Percentiles rank a stretch among this genome's conserved stretches.
Evolutionary conservation across 345 rosid genomes (phyloP).

Genomic region (Arabidopsis suecica): DNA sequence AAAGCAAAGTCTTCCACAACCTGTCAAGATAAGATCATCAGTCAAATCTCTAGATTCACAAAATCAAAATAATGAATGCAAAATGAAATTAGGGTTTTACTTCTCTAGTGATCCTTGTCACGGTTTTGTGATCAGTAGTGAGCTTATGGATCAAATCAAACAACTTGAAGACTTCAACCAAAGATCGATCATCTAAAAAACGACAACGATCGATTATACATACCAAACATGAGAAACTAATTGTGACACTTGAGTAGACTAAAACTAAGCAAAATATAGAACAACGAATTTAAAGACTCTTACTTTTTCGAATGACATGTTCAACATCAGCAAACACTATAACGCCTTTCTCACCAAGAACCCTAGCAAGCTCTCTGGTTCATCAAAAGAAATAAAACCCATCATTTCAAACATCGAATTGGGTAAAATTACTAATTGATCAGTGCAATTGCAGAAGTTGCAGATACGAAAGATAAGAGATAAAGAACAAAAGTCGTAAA

Average conservation of each 20-base stretch:
- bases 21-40: conserved; percentile 43
- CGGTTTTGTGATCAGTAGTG: conserved; percentile 80
- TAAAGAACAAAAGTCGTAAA: background rate
- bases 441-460: conserved; percentile 18
- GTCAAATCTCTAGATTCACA: background rate
- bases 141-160: conserved; percentile 83
- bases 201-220: conserved; percentile 6
- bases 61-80: background rate
- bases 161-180: conserved; percentile 83
- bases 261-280: background rate
- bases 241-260: background rate
- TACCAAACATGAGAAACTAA: conserved; percentile 8
- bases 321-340: conserved; percentile 76
- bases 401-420: background rate
- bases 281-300: conserved; percentile 10
- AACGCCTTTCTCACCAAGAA: conserved; percentile 71
- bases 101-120: conserved; percentile 86
- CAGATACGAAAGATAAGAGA: background rate
- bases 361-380: conserved; percentile 86
- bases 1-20: conserved; percentile 94
- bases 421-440: background rate
- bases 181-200: conserved; percentile 68
- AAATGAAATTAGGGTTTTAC: conserved; percentile 44
- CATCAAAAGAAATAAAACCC: conserved; percentile 3
- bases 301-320: conserved; percentile 79